Base-by-base conservation (phyloP, 805 yeast species). In the Candida ovalis region DNA sequence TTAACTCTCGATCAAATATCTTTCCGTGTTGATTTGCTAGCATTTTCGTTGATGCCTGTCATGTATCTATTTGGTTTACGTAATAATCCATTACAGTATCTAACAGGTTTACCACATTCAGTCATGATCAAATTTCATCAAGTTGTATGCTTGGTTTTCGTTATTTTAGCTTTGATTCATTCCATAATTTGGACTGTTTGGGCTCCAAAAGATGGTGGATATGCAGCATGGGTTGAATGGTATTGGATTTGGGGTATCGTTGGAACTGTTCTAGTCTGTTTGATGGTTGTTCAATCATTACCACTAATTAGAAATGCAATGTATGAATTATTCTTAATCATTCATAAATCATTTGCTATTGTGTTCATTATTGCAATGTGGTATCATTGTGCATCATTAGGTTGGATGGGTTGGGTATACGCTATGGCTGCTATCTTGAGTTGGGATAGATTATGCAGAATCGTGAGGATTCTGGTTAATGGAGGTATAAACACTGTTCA, bases 61-160 rank as follows among this genome's bases (percentile, higher is more conserved):
- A 61, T 81, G 17, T 76, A 79, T 50, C 66, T 85, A 47, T 83
- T 86, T 63, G 88, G 88, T 4, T 84, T 85, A 27, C 71, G 94
- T 57, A 88, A 87, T 63, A 87, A 85, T 59, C 79, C 88, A 19
- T 70, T 87, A 58, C 75, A 78, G 52, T 69, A 68, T 60, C 46
- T 83, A 4, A 76, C 90, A 1, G 88, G 91, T 2, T 74, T 86
- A 71, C 64, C 81, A 0, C 82, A 77, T 55, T 67, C 81, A 13
- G 74, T 84, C 1, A 86, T 87, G 67, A 72, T 80, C 56, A 67
- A 72, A 25, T 78, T 77, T 58, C 96, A 88, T 66, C 82, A 75
- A 62, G 82, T 88, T 86, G 64, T 75, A 41, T 84, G 86, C 1
- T 70, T 84, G 53, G 69, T 75, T 0, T 68, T 74, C 55, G 66